Conservation (phyloP, 768 basidiomycete species). For the Tephrocybe sp. region DNA sequence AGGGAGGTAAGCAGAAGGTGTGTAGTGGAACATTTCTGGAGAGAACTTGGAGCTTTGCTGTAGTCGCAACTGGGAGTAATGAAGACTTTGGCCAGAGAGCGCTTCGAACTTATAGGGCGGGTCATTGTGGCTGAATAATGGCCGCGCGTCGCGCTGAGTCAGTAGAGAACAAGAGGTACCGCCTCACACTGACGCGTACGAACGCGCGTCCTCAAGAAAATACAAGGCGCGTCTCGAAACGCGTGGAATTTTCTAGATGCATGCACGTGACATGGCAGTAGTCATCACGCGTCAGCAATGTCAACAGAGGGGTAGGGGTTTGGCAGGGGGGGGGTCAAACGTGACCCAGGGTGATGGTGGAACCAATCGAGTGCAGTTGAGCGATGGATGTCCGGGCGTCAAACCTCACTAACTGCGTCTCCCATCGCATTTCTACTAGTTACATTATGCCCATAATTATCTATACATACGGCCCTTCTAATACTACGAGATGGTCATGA, state of each 20-base stretch:
- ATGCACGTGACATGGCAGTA: background rate
- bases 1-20: background rate
- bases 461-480: conserved; percentile 2
- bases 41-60: conserved; percentile 1
- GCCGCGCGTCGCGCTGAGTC: conserved; percentile 21
- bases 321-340: too few relatives aligned
- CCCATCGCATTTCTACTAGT: too few relatives aligned
- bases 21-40: conserved; percentile 19
- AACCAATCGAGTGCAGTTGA: too few relatives aligned
- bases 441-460: conserved; percentile 1
- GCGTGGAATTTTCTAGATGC: conserved; percentile 15
- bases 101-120: conserved; percentile 20
- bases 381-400: too few relatives aligned
- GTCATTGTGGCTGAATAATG: conserved; percentile 15
- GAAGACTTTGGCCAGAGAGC: background rate
- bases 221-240: too few relatives aligned
- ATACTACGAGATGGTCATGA: background rate
- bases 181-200: conserved; percentile 16
- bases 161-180: background rate
- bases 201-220: conserved; percentile 19
- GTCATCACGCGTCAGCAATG: too few relatives aligned
- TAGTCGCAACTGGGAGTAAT: background rate
- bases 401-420: too few relatives aligned
- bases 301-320: too few relatives aligned
- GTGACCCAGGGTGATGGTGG: too few relatives aligned